Base-by-base conservation (phyloP, 2,329 filamentous ascomycete genomes). In the Aspergillus fumigatiaffinis region DNA sequence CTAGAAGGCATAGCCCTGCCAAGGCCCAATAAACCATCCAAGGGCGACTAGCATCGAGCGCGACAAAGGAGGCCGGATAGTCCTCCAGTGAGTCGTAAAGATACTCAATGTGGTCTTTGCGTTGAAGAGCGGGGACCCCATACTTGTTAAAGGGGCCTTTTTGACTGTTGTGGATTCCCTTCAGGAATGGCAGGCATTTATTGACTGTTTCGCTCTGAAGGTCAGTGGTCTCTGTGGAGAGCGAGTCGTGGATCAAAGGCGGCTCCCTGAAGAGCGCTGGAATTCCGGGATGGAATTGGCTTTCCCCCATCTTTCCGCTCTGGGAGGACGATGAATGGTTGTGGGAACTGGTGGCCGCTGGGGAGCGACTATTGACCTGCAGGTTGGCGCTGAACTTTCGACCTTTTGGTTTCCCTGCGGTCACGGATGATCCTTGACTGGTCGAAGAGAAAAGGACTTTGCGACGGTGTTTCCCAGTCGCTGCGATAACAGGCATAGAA, bases 21-120 rank as follows among this genome's bases (percentile, higher is more conserved):
- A 97, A 79, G 53, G 85, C 89, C 94, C 94, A 99, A 77, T 97
- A 97, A 62, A 96, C 82, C 68, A 96, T 84, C 94, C 94, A 99
- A 9, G 94, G 92, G 55, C 93, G 82, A 70, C 90, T 92, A 32
- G 94, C 88, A 79, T 99, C 94, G 64, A 92, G 84, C 51, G 82
- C 82, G 53, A 88, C 86, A 74, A 89, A 96, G 3, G 78, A 79
- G 7, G 83, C 77, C 0, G 93, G 91, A 59, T 95, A 85, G 51
- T 79, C 79, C 47, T 77, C 77, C 46, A 87, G 67, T 10, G 77
- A 77, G 53, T 79, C 75, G 56, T 79, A 78, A 41, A 80, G 68
- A 60, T 76, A 81, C n/a, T 66, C 68, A 46, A 79, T 61, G 68
- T 87, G 85, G 46, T 76, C 74, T 57, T 79, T 77, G 46, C 88